Evolutionary conservation across 306 rosid species (phyloP).

Genomic region (Vicia faba): DNA sequence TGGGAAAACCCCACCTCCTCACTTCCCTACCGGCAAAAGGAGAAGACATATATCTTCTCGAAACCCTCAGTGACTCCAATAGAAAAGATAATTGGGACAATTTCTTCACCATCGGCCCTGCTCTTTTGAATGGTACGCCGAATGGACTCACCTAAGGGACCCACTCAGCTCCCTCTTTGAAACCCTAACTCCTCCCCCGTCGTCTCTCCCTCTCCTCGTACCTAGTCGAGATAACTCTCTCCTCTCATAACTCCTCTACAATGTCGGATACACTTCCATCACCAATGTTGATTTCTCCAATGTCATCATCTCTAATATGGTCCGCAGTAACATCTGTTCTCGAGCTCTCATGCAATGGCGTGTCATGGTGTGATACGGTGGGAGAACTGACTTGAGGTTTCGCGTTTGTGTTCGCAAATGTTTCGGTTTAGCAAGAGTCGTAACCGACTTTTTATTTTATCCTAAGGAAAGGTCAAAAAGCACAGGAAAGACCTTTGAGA

Average conservation of each 20-base stretch:
- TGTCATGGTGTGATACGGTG: too few species aligned
- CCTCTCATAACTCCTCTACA: slow-evolving; percentile 85
- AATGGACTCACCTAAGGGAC: slow-evolving; percentile 63
- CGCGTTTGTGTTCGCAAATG: too few species aligned
- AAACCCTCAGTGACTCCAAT: slow-evolving; percentile 82
- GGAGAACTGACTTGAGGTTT: too few species aligned
- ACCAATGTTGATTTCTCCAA: slow-evolving; percentile 88
- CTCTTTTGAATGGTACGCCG: slow-evolving; percentile 93
- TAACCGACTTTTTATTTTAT: too few species aligned
- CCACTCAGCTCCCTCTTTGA: slow-evolving; percentile 61
- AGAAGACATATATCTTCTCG: slow-evolving; percentile 53
- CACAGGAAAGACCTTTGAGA: too few species aligned
- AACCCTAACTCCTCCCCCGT: background rate
- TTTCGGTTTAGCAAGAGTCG: too few species aligned
- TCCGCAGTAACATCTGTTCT: slow-evolving; percentile 84
- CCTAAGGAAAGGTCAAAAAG: too few species aligned
- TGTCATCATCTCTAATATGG: slow-evolving; percentile 81
- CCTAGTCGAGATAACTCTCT: slow-evolving; percentile 94
- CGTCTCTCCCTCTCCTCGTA: slow-evolving; percentile 51
- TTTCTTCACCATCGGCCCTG: slow-evolving; percentile 86
- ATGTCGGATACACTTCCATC: slow-evolving; percentile 59
- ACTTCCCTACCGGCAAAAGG: background rate
- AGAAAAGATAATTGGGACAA: slow-evolving; percentile 93
- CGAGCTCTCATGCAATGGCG: slow-evolving; percentile 95
- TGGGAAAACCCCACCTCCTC: too few species aligned